Evolutionary conservation across 306 rosid species (phyloP), one percentile per base, ranked within the genome.

Genomic region (Trifolium repens): DNA sequence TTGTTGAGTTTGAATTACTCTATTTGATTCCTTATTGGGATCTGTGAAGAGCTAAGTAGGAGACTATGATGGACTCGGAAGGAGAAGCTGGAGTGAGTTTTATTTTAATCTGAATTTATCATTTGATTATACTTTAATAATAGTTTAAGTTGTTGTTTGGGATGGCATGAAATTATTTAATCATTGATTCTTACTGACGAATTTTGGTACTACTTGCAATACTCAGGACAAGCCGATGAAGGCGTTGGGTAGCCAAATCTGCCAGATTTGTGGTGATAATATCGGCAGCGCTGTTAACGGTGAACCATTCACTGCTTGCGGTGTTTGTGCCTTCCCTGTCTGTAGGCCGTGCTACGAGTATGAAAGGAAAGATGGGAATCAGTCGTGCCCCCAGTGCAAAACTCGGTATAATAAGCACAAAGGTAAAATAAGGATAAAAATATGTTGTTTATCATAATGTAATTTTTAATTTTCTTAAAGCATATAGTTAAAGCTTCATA

Each of bases 321-420:
- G 83, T 42, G 90, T 88, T 32, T 94, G 98, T 44, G 85, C 94
- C 13, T 94, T 94, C 74, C 98, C 98, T 43, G 98, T 94, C 13
- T 94, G 98, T 82, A 80, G 98, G 79, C 88, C 97, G 0, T 94
- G 98, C 81, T 94, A 94, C 73, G 98, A 94, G 84, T 94, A 94
- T 39, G 98, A 94, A 81, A 86, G 98, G 87, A 94, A 94, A 85
- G 97, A 94, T 82, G 98, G 98, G 60, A 94, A 90, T 69, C 94
- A 90, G 83, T 91, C 98, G 65, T 94, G 98, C 65, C 97, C 98
- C 17, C 97, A 94, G 74, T 94, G 98, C 84, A 94, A 94, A 82
- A 91, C 97, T 75, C 84, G 86, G 78, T 94, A 94, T 84, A 91
- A 83, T 80, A 88, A 90, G 80, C 97, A 80, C 82, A 91, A 87